phyloP scores from a whole-genome alignment of 1,284 basidiomycete species.

The Porogramme epimiltina region DNA sequence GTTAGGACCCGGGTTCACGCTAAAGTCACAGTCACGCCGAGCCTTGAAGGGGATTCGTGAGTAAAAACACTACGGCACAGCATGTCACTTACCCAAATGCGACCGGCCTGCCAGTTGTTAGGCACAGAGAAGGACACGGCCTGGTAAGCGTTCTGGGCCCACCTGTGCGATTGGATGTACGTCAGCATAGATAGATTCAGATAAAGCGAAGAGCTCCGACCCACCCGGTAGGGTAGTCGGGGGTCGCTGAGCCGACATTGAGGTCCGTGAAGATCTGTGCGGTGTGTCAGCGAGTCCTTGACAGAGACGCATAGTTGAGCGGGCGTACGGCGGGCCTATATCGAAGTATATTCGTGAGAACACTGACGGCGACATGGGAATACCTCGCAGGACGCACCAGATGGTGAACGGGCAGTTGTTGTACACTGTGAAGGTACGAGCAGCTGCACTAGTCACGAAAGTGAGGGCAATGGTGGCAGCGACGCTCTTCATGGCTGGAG shows the following conservation, averaged over 20 bases:
- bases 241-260: constrained; percentile 28
- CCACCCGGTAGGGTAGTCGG: constrained; percentile 33
- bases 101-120: constrained; percentile 40
- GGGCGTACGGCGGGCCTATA: constrained; percentile 34
- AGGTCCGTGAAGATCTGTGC: constrained; percentile 35
- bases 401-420: constrained; percentile 21
- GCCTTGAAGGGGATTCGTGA: constrained; percentile 26
- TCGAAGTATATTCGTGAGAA: too few relatives aligned
- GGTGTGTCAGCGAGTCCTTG: neutral
- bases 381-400: constrained; percentile 3
- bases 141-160: constrained; percentile 35
- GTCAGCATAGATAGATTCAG: constrained; percentile 21
- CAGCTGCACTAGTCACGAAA: constrained; percentile 14
- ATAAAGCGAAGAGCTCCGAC: constrained; percentile 16
- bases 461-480: constrained; percentile 11
- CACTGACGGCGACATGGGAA: neutral
- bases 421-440: constrained; percentile 17
- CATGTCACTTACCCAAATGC: constrained; percentile 36
- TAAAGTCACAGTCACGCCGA: constrained; percentile 47
- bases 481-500: constrained; percentile 16
- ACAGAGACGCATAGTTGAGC: neutral
- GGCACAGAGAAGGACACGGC: constrained; percentile 36
- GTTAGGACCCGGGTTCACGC: constrained; percentile 39
- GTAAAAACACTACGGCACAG: too few relatives aligned
- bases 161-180: constrained; percentile 24